These are phyloP conservation scores for Phanerochaete sordida DNA, from an alignment of 768 basidiomycete species.

Conservation along the genomic window DNA sequence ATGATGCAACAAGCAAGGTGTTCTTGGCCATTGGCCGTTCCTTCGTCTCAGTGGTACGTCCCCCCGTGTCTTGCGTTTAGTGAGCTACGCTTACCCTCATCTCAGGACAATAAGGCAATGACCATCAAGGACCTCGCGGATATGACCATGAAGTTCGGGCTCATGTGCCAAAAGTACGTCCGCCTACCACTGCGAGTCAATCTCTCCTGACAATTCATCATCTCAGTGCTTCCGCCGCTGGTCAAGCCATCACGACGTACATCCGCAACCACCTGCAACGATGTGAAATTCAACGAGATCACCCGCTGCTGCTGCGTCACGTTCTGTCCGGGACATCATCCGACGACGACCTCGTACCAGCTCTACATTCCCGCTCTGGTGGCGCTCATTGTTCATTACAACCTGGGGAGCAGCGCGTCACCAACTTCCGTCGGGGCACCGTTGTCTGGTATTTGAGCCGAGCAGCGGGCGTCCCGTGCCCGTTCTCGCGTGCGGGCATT, in stretches of 20 bases:
- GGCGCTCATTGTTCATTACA: slow-evolving; percentile 50
- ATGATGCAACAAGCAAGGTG: slow-evolving; percentile 69
- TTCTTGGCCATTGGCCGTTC: slow-evolving; percentile 71
- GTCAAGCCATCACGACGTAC: slow-evolving; percentile 82
- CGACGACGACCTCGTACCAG: slow-evolving; percentile 73
- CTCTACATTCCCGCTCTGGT: slow-evolving; percentile 65
- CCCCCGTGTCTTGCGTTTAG: slow-evolving; percentile 7
- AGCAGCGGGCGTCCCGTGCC: slow-evolving; percentile 72
- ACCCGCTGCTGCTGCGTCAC: slow-evolving; percentile 71
- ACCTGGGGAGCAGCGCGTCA: slow-evolving; percentile 38
- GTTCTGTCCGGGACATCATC: slow-evolving; percentile 64
- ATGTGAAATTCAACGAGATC: slow-evolving; percentile 67
- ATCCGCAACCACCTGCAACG: slow-evolving; percentile 70
- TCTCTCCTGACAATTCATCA: slow-evolving; percentile 13
- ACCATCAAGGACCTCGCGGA: slow-evolving; percentile 85
- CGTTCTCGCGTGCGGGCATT: slow-evolving; percentile 72
- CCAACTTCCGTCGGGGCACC: slow-evolving; percentile 76
- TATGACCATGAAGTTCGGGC: slow-evolving; percentile 58
- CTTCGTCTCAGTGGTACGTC: slow-evolving; percentile 68
- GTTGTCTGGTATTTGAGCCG: slow-evolving; percentile 79
- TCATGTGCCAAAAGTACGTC: slow-evolving; percentile 73
- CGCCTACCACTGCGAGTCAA: not conserved
- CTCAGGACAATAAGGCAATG: slow-evolving; percentile 76
- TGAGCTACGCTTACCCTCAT: slow-evolving; percentile 12
- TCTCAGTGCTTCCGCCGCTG: slow-evolving; percentile 68